Evolutionary conservation across 441 rosid species (phyloP).

Genomic region (Pelargonium fulgidum): DNA sequence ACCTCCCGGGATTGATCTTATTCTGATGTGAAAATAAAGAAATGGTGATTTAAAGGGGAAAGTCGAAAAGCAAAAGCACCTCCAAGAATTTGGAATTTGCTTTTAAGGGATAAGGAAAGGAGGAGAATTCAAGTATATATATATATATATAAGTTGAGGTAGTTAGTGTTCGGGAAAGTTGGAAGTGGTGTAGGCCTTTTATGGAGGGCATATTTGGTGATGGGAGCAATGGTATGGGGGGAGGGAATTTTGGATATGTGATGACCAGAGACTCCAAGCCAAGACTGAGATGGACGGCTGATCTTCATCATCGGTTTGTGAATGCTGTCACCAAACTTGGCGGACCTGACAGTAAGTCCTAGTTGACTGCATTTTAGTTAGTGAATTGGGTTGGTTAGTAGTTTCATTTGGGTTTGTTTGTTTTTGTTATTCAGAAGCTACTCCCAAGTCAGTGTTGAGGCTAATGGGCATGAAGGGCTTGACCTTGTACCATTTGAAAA

Average conservation of each 20-base stretch:
- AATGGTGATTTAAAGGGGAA: neutral
- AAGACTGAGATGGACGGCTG: slow-evolving; percentile 61
- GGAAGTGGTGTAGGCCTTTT: neutral
- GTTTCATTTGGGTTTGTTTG: neutral
- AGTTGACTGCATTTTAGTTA: neutral
- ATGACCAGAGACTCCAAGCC: slow-evolving; percentile 80
- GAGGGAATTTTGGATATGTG: slow-evolving; percentile 33
- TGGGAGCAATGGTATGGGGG: neutral
- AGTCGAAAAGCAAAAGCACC: neutral
- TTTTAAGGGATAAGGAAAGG: neutral
- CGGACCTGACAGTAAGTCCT: slow-evolving; percentile 55
- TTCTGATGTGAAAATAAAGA: slow-evolving; percentile 6
- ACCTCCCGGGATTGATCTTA: slow-evolving; percentile 1
- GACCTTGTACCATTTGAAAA: slow-evolving; percentile 84
- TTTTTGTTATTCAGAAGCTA: slow-evolving; percentile 50
- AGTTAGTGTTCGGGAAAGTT: neutral
- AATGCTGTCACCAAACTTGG: slow-evolving; percentile 67
- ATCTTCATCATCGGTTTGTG: slow-evolving; percentile 65
- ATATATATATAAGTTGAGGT: neutral
- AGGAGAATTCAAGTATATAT: neutral
- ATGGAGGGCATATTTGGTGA: slow-evolving; percentile 1
- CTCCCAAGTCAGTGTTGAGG: slow-evolving; percentile 80
- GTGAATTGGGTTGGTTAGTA: neutral
- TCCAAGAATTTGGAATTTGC: slow-evolving; percentile 6
- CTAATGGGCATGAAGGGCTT: slow-evolving; percentile 88